Percentiles rank a stretch among this genome's conserved stretches.
phyloP scores from a whole-genome alignment of 169 alveolate genomes.

The Toxoplasma gondii region DNA sequence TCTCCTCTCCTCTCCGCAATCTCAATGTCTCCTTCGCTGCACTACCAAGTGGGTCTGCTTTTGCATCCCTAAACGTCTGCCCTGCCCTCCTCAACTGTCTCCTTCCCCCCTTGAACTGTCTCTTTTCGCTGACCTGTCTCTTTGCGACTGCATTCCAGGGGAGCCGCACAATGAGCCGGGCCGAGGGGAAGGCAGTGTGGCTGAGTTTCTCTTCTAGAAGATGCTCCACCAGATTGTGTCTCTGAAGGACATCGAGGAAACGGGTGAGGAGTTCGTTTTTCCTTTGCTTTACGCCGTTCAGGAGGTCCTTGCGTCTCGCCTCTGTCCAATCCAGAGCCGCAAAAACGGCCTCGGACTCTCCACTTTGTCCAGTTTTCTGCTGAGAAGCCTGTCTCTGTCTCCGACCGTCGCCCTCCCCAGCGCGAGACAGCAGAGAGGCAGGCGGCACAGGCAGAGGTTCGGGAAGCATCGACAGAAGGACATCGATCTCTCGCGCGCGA shows the following conservation, averaged over 20 bases:
- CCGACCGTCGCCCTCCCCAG: neutral
- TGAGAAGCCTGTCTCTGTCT: neutral
- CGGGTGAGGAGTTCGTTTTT: neutral
- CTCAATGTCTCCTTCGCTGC: neutral
- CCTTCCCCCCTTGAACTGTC: neutral
- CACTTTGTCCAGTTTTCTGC: neutral
- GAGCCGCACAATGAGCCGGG: neutral
- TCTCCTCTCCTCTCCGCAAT: neutral
- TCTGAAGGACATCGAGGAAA: neutral
- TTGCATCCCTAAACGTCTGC: neutral
- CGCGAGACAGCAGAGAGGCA: neutral
- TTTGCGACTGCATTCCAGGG: conserved; percentile 22
- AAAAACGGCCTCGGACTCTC: too few species aligned
- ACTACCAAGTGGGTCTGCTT: too few species aligned
- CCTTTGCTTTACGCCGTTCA: neutral
- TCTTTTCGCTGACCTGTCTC: neutral
- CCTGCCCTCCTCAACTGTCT: neutral
- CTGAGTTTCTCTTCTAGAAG: neutral
- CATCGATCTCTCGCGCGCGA: neutral
- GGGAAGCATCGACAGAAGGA: conserved; percentile 8
- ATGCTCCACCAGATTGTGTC: neutral
- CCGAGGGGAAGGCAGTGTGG: neutral
- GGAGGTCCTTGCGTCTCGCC: neutral
- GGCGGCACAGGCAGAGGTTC: conserved; percentile 32
- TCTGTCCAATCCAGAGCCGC: neutral